Conservation (phyloP, 140 eudicot genomes). For the Senecio squalidus region DNA sequence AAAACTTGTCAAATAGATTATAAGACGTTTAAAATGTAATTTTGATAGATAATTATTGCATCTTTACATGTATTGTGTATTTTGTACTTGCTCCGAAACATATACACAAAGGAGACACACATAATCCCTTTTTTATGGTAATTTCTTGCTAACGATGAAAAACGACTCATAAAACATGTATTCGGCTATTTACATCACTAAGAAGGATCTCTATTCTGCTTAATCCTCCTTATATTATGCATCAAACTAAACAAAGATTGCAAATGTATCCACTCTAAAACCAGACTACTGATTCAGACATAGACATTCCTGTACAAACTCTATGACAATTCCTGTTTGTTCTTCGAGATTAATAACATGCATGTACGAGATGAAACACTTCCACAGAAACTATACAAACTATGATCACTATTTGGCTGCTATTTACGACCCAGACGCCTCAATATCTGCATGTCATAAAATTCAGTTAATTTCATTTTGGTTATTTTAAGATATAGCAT, state of each 20-base stretch:
- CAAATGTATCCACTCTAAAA: background rate
- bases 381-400: background rate
- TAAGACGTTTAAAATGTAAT: too few relatives aligned
- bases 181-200: conserved; percentile 17
- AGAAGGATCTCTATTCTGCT: conserved; percentile 13
- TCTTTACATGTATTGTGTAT: too few relatives aligned
- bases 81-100: too few relatives aligned
- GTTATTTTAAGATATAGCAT: background rate
- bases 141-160: background rate
- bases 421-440: conserved; percentile 16
- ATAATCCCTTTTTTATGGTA: conserved; percentile 1
- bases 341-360: background rate
- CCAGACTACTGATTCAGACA: background rate
- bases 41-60: too few relatives aligned
- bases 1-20: too few relatives aligned
- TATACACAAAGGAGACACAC: background rate
- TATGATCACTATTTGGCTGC: background rate
- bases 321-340: background rate
- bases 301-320: background rate
- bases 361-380: background rate
- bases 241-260: conserved; percentile 5
- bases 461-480: background rate
- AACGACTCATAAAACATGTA: conserved; percentile 13
- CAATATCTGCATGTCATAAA: conserved; percentile 27
- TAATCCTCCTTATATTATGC: conserved; percentile 16